Percentiles rank a stretch among this genome's conserved stretches.
Conservation (phyloP, 148 eudicot species). For the Camellia sinensis region DNA sequence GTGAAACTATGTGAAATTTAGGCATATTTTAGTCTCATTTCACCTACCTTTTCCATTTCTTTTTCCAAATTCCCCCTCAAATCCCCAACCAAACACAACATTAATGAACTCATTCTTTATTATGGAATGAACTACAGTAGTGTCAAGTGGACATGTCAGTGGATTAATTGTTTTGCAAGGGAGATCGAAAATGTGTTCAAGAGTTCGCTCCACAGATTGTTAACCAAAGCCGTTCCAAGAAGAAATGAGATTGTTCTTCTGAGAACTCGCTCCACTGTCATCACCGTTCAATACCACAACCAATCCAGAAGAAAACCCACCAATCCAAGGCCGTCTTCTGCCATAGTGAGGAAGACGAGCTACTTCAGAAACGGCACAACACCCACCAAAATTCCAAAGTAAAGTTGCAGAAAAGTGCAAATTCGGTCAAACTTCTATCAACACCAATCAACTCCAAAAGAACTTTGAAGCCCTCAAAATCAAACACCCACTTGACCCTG, state of each 20-base stretch:
- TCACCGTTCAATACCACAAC: slow-evolving; percentile 65
- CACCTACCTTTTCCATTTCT: too few species aligned
- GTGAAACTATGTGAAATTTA: too few species aligned
- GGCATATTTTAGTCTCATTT: too few species aligned
- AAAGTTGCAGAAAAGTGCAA: background rate
- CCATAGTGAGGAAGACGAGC: slow-evolving; percentile 47
- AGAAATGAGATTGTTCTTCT: slow-evolving; percentile 60
- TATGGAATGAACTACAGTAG: too few species aligned
- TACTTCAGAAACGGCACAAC: slow-evolving; percentile 18
- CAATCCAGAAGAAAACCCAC: slow-evolving; percentile 74
- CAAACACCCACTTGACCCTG: background rate
- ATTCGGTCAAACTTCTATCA: background rate
- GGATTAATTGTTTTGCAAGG: slow-evolving; percentile 26
- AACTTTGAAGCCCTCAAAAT: background rate
- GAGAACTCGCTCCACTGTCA: slow-evolving; percentile 46
- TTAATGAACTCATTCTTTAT: too few species aligned
- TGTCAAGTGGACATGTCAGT: too few species aligned
- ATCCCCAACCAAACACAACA: too few species aligned
- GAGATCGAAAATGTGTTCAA: slow-evolving; percentile 76
- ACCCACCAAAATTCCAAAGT: background rate
- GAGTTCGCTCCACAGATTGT: slow-evolving; percentile 77
- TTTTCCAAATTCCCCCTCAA: too few species aligned
- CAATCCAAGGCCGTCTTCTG: slow-evolving; percentile 57
- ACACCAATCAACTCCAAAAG: too few species aligned
- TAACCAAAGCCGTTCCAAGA: slow-evolving; percentile 86